Percentiles rank a stretch among this genome's conserved stretches.
Conservation (phyloP, 2,329 filamentous ascomycete species). For the Botryosphaeria dothidea region DNA sequence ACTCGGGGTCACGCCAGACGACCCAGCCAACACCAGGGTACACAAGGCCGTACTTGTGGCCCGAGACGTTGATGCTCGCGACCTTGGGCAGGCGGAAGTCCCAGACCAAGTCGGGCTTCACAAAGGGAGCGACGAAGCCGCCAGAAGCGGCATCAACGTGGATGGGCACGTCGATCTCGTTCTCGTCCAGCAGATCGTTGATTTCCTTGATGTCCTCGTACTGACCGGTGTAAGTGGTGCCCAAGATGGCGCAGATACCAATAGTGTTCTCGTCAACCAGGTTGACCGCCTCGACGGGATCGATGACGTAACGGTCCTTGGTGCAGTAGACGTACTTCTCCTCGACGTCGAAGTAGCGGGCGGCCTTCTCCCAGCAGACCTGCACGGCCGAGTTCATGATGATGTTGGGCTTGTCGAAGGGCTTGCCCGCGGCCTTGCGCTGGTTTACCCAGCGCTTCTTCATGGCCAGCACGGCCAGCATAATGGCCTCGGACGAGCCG, state of each 20-base stretch:
- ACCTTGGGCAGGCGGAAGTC: slow-evolving; percentile 89
- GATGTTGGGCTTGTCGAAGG: slow-evolving; percentile 80
- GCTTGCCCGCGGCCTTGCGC: slow-evolving; percentile 79
- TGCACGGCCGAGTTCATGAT: slow-evolving; percentile 96
- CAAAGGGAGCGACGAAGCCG: slow-evolving; percentile 91
- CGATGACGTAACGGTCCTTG: slow-evolving; percentile 62
- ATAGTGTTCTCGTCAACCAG: slow-evolving; percentile 73
- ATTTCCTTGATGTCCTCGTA: slow-evolving; percentile 93
- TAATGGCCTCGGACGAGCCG: slow-evolving; percentile 86
- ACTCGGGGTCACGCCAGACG: slow-evolving; percentile 82
- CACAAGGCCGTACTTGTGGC: slow-evolving; percentile 69
- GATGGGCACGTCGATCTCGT: slow-evolving; percentile 76
- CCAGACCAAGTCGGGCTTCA: slow-evolving; percentile 81
- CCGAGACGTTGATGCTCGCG: slow-evolving; percentile 90
- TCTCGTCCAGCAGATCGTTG: slow-evolving; percentile 80
- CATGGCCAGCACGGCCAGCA: slow-evolving; percentile 84
- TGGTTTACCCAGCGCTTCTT: slow-evolving; percentile 93
- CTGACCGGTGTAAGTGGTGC: slow-evolving; percentile 92
- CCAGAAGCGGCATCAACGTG: slow-evolving; percentile 93
- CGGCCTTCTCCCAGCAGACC: slow-evolving; percentile 92
- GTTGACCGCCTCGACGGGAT: slow-evolving; percentile 62
- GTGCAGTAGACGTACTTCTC: slow-evolving; percentile 75
- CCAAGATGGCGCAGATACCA: slow-evolving; percentile 87
- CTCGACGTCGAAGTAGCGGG: slow-evolving; percentile 88
- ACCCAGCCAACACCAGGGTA: slow-evolving; percentile 96